Evolutionary conservation across 495 filamentous ascomycete genomes (phyloP).

Genomic region (Daldinia decipiens): DNA sequence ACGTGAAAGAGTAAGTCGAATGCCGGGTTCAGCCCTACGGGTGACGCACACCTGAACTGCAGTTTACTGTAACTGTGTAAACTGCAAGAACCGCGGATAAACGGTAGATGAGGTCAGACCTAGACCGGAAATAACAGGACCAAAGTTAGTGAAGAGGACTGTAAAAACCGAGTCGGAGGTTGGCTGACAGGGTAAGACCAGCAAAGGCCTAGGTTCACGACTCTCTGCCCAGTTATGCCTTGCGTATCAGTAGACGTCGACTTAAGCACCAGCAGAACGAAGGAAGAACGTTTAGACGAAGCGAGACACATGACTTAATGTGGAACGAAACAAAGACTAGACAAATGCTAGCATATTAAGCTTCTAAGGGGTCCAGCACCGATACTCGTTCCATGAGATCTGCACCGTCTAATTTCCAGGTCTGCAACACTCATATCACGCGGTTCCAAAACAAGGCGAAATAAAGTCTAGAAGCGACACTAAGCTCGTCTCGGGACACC

Average conservation of each 20-base stretch:
- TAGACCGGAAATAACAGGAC: slow-evolving; percentile 29
- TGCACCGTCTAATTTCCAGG: slow-evolving; percentile 35
- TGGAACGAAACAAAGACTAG: slow-evolving; percentile 33
- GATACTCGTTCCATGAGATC: slow-evolving; percentile 27
- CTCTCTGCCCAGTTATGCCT: slow-evolving; percentile 15
- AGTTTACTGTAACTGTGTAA: slow-evolving; percentile 14
- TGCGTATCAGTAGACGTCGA: slow-evolving; percentile 34
- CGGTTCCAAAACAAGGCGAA: slow-evolving; percentile 24
- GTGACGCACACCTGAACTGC: slow-evolving; percentile 31
- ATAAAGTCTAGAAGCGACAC: slow-evolving; percentile 42
- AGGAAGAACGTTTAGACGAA: slow-evolving; percentile 27
- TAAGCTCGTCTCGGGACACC: slow-evolving; percentile 37
- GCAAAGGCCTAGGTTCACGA: slow-evolving; percentile 26
- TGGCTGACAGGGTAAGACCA: slow-evolving; percentile 30
- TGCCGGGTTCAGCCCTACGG: slow-evolving; percentile 36
- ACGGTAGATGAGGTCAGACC: slow-evolving; percentile 34
- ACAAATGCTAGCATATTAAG: slow-evolving; percentile 34
- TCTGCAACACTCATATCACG: slow-evolving; percentile 21
- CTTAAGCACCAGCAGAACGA: slow-evolving; percentile 39
- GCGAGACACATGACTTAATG: slow-evolving; percentile 41
- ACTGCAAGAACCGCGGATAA: slow-evolving; percentile 17
- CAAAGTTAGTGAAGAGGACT: slow-evolving; percentile 23
- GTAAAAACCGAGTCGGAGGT: slow-evolving; percentile 23
- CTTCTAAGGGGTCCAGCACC: slow-evolving; percentile 21
- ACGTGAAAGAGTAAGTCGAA: slow-evolving; percentile 29